Evolutionary conservation across 1,139 yeast genomes (phyloP), one percentile per base, ranked within the genome.

Genomic region (Cylindricascospora bacillispora): DNA sequence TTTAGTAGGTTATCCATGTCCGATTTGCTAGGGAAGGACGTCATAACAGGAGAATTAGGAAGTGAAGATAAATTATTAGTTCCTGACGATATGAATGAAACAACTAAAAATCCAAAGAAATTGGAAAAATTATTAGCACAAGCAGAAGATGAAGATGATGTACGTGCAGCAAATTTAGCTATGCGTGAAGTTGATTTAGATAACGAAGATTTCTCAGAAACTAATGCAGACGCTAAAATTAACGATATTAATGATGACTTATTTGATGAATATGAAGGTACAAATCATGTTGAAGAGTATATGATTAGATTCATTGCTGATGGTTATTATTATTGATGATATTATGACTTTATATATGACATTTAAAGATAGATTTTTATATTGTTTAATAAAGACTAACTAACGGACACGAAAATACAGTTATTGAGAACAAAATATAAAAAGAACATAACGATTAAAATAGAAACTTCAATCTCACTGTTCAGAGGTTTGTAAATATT

Each of bases 131-230:
- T 74, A 3, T 62, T 89, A 40, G 93, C 93, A 2, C 86, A 80
- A 49, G 98, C 95, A 0, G 98, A 89, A 58, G 98, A 92, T 52
- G 95, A 75, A 32, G 95, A 89, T 34, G 99, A 92, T 60, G 79
- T 93, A 13, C 72, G 69, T 4, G 99, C 99, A 2, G 97, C 97
- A 0, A 78, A 67, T 41, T 73, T 73, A 22, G 98, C 98, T 0
- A 66, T 85, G 77, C 70, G 70, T 43, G 98, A 89, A 53, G 82
- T 71, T n/a, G 79, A 77, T 16, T 52, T 68, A 23, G 98, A 89
- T 50, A 76, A 73, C 31, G 89, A 79, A 29, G 99, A 92, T 52
- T 89, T 89, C 52, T 67, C 63, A 9, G 79, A 73, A 25, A 56
- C n/a, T n/a, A n/a, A 39, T 6, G 39, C 29, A 16, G 29, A 23